phyloP scores from a whole-genome alignment of 345 rosid species.

The Bruguiera sexangula region DNA sequence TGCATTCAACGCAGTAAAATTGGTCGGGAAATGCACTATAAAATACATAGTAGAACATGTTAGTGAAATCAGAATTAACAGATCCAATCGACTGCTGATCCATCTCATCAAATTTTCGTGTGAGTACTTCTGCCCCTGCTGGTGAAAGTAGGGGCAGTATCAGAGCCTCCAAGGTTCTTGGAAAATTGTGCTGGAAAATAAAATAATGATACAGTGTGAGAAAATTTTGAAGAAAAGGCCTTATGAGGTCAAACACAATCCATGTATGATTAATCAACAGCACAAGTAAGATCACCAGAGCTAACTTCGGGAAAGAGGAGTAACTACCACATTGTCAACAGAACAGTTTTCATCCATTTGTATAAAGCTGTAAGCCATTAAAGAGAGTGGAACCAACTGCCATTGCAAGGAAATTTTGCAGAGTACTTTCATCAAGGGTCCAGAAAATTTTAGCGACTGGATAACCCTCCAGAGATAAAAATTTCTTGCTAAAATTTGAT shows the following conservation, averaged over 20 bases:
- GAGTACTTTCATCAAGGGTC: constrained; percentile 47
- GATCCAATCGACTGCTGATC: constrained; percentile 39
- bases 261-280: neutral
- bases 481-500: constrained; percentile 21
- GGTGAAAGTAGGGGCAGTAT: constrained; percentile 80
- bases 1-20: constrained; percentile 77
- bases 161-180: constrained; percentile 81
- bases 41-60: constrained; percentile 63
- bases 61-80: constrained; percentile 42
- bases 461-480: constrained; percentile 56
- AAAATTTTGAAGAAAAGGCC: constrained; percentile 5
- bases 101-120: constrained; percentile 74
- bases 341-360: constrained; percentile 11
- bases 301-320: neutral
- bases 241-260: neutral
- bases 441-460: constrained; percentile 66
- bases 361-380: constrained; percentile 6
- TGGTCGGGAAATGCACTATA: constrained; percentile 79
- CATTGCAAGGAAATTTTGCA: constrained; percentile 60
- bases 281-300: neutral
- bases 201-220: constrained; percentile 3
- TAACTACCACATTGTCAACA: constrained; percentile 3
- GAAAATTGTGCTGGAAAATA: constrained; percentile 67
- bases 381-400: constrained; percentile 45
- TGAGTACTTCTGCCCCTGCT: constrained; percentile 71